These are phyloP conservation scores for Phascolomyces articulosus DNA, from an alignment of 371 early-diverging fungal species.

Conservation along the genomic window DNA sequence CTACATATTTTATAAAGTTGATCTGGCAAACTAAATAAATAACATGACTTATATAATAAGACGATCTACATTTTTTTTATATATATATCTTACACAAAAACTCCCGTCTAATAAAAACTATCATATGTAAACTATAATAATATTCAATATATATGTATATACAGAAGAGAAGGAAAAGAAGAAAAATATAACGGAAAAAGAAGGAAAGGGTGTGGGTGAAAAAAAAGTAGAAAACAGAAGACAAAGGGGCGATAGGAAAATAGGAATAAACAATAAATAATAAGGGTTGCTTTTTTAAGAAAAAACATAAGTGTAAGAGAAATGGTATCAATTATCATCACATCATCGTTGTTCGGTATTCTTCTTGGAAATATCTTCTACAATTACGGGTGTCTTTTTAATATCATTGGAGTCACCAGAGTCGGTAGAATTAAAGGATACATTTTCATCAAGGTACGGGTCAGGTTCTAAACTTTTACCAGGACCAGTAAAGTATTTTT, in stretches of 20 bases:
- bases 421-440: not conserved
- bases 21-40: no score
- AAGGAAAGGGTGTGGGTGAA: not conserved
- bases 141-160: not conserved
- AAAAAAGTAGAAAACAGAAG: not conserved
- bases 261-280: not conserved
- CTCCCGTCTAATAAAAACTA: not conserved
- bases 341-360: slow-evolving; percentile 4
- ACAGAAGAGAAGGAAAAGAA: not conserved
- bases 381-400: not conserved
- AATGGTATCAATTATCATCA: slow-evolving; percentile 4
- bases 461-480: slow-evolving; percentile 40
- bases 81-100: not conserved
- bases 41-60: no score
- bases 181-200: not conserved
- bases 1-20: no score
- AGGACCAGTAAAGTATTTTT: slow-evolving; percentile 56
- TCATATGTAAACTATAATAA: not conserved
- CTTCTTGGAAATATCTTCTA: not conserved
- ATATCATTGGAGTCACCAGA: not conserved
- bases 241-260: not conserved
- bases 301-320: no score
- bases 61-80: not conserved
- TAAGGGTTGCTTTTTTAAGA: no score
- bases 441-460: slow-evolving; percentile 20